Evolutionary conservation across 805 yeast genomes (phyloP).

Genomic region (Starmera dryadoides): DNA sequence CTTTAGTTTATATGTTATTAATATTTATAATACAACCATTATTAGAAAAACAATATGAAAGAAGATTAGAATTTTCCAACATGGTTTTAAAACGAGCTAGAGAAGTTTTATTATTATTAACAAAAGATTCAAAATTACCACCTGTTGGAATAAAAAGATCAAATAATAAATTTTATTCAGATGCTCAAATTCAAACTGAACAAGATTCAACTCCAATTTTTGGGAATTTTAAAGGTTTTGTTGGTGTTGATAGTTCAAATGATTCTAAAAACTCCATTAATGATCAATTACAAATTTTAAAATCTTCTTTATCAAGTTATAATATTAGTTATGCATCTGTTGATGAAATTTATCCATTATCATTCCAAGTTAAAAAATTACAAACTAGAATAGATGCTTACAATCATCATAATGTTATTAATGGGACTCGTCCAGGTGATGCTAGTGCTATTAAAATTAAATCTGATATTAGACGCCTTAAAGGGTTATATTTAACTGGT

Average conservation of each 20-base stretch:
- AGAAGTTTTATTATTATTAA: conserved; percentile 19
- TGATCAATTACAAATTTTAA: conserved; percentile 15
- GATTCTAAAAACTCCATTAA: conserved; percentile 7
- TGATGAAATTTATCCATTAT: conserved; percentile 18
- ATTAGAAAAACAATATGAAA: conserved; percentile 28
- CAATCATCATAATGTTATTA: conserved; percentile 13
- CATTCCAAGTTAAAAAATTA: conserved; percentile 22
- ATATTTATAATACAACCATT: conserved; percentile 33
- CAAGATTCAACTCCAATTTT: conserved; percentile 8
- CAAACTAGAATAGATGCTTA: conserved; percentile 18
- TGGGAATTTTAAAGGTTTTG: neutral
- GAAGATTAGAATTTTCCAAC: conserved; percentile 29
- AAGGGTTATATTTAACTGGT: conserved; percentile 34
- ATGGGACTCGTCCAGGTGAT: conserved; percentile 14
- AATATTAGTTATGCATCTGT: conserved; percentile 12
- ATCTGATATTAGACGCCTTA: conserved; percentile 27
- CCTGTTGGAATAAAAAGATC: conserved; percentile 35
- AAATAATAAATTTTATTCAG: conserved; percentile 27
- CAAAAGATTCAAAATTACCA: conserved; percentile 27
- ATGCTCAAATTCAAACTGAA: conserved; percentile 24
- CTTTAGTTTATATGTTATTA: conserved; percentile 23
- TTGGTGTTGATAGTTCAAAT: neutral
- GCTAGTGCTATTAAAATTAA: conserved; percentile 17
- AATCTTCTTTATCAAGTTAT: conserved; percentile 4
- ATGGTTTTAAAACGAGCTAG: conserved; percentile 22